phyloP scores from a whole-genome alignment of 2,329 filamentous ascomycete species.

The Phyllosticta ampelicida region DNA sequence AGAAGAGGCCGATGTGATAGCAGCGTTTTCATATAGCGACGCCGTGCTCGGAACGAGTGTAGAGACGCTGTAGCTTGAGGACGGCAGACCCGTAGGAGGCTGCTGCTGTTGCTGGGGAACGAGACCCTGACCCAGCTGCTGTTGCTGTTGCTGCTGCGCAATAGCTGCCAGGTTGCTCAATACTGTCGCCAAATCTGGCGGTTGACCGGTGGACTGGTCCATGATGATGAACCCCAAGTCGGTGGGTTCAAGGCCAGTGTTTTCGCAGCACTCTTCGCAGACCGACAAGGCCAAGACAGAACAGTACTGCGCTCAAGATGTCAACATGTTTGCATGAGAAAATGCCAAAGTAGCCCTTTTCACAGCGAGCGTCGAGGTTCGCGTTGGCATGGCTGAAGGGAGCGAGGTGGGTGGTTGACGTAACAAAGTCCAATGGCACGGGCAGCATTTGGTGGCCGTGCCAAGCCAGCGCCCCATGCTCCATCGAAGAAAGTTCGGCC shows the following conservation, averaged over 20 bases:
- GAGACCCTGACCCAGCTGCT: not conserved
- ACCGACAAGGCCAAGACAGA: not conserved
- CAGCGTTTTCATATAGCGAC: not conserved
- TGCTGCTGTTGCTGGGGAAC: not conserved
- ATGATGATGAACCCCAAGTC: conserved; percentile 15
- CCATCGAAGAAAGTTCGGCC: conserved; percentile 8
- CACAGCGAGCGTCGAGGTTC: not conserved
- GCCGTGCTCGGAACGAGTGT: not conserved
- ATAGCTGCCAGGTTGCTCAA: conserved; percentile 25
- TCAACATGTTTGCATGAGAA: not conserved
- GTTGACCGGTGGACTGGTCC: conserved; percentile 18
- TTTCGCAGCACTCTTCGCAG: not conserved
- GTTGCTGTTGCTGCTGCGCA: not conserved
- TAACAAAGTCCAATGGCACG: not conserved
- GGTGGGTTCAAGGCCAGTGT: not conserved
- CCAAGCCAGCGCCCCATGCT: not conserved
- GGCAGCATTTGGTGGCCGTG: not conserved
- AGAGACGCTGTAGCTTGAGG: not conserved
- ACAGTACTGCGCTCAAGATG: not conserved
- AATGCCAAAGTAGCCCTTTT: not conserved
- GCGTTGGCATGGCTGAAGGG: not conserved
- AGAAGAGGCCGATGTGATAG: not conserved
- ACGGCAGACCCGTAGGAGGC: not conserved
- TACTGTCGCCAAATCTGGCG: conserved; percentile 25
- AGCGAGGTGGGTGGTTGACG: not conserved